A percentile compares a stretch with the other conserved stretches of the same genome.
Evolutionary conservation across 169 alveolate species (phyloP).

Genomic region (Cryptosporidium ubiquitum): DNA sequence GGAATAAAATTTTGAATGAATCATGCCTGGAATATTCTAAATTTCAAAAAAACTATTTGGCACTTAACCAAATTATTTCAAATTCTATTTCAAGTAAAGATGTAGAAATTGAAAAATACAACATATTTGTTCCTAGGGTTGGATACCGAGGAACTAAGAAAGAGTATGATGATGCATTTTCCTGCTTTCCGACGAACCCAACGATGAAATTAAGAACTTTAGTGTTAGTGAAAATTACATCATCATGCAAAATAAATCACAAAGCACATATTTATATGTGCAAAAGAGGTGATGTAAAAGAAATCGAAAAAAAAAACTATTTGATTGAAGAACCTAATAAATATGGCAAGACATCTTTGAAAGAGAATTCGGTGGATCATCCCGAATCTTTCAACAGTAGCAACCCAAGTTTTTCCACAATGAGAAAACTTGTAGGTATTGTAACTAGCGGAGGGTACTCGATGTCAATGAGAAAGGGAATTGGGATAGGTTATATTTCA

Average conservation of each 20-base stretch:
- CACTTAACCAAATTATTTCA: not conserved
- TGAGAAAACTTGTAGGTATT: constrained; percentile 63
- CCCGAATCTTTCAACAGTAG: not conserved
- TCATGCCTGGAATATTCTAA: not conserved
- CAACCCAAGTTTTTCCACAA: not conserved
- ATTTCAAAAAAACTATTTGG: not conserved
- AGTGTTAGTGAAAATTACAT: constrained; percentile 26
- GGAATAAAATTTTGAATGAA: constrained; percentile 31
- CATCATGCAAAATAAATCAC: not conserved
- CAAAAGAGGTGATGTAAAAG: not conserved
- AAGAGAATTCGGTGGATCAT: not conserved
- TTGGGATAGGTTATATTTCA: constrained; percentile 68
- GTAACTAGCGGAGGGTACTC: constrained; percentile 65
- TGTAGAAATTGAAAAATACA: not conserved
- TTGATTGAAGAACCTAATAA: constrained; percentile 32
- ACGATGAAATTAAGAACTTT: not conserved
- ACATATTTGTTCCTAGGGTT: constrained; percentile 18
- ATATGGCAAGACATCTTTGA: not conserved
- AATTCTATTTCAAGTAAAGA: not conserved
- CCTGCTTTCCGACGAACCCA: not conserved
- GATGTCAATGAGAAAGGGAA: constrained; percentile 28
- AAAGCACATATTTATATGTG: constrained; percentile 55
- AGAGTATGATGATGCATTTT: not conserved
- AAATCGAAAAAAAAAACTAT: not conserved
- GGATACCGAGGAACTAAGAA: constrained; percentile 57